These are phyloP conservation scores for Fusarium globosum DNA, from an alignment of 2,329 filamentous ascomycete species.

Conservation along the genomic window DNA sequence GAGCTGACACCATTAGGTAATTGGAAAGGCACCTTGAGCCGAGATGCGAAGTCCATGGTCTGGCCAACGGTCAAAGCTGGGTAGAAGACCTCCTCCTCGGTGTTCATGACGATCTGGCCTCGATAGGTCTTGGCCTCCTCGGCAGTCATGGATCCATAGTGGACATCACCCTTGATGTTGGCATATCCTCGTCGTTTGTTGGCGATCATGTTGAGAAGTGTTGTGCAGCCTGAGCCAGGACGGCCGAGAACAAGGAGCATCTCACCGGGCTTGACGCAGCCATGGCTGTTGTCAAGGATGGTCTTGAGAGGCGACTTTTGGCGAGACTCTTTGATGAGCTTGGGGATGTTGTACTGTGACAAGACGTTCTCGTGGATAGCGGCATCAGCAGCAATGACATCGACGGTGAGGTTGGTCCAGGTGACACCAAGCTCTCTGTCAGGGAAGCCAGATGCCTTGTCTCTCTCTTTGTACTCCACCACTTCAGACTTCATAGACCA, in stretches of 20 bases:
- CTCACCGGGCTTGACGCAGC: constrained; percentile 77
- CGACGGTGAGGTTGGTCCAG: constrained; percentile 72
- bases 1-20: constrained; percentile 57
- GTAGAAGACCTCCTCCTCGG: constrained; percentile 73
- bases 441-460: constrained; percentile 59
- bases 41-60: constrained; percentile 76
- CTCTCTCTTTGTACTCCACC: constrained; percentile 55
- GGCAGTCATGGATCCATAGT: constrained; percentile 63
- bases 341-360: constrained; percentile 67
- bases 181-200: constrained; percentile 72
- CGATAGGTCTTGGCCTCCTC: constrained; percentile 62
- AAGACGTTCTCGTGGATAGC: constrained; percentile 74
- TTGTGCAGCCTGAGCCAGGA: constrained; percentile 77
- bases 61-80: constrained; percentile 77
- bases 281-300: constrained; percentile 73
- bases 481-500: constrained; percentile 63
- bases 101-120: constrained; percentile 75
- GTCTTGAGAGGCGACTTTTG: constrained; percentile 70
- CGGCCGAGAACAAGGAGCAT: constrained; percentile 77
- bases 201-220: constrained; percentile 74
- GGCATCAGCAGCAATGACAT: constrained; percentile 69
- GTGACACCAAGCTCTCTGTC: constrained; percentile 69
- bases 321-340: constrained; percentile 63
- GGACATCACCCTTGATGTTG: constrained; percentile 67
- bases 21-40: constrained; percentile 65